Evolutionary conservation across 257 asterid species (phyloP).

Genomic region (Nicotiana benthamiana): DNA sequence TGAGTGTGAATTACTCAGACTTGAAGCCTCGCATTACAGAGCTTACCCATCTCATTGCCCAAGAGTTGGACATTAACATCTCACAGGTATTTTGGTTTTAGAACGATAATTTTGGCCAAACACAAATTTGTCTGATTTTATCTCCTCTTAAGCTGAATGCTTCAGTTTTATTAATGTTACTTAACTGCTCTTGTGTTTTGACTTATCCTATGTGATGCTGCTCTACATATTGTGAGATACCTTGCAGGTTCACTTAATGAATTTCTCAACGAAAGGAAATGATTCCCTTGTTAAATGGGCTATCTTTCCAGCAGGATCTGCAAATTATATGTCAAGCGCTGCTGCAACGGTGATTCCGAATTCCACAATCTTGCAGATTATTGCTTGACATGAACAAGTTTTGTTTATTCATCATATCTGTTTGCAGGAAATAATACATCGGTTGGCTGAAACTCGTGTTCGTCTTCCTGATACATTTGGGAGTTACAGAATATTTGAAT

Average conservation of each 20-base stretch:
- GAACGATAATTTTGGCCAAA: constrained; percentile 4
- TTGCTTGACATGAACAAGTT: constrained; percentile 6
- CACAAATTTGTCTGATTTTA: neutral
- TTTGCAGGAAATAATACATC: constrained; percentile 55
- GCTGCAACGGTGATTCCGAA: constrained; percentile 53
- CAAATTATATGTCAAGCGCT: constrained; percentile 46
- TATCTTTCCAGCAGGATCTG: constrained; percentile 57
- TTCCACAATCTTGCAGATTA: neutral
- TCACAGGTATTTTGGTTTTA: constrained; percentile 59
- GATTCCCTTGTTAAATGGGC: constrained; percentile 68
- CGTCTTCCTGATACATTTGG: constrained; percentile 77
- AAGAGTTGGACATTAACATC: constrained; percentile 46
- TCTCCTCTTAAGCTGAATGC: neutral
- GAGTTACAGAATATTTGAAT: constrained; percentile 51
- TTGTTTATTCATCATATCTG: constrained; percentile 3
- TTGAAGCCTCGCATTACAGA: constrained; percentile 75
- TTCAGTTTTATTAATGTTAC: neutral
- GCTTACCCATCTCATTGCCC: constrained; percentile 49
- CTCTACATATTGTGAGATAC: constrained; percentile 17
- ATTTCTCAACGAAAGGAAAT: constrained; percentile 50
- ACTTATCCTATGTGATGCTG: constrained; percentile 4
- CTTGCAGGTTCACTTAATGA: constrained; percentile 64
- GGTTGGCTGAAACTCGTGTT: constrained; percentile 39
- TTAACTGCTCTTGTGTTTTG: constrained; percentile 11
- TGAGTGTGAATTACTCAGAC: constrained; percentile 47